Conservation (phyloP, 2,329 filamentous ascomycete species). For the Phoma sp. region DNA sequence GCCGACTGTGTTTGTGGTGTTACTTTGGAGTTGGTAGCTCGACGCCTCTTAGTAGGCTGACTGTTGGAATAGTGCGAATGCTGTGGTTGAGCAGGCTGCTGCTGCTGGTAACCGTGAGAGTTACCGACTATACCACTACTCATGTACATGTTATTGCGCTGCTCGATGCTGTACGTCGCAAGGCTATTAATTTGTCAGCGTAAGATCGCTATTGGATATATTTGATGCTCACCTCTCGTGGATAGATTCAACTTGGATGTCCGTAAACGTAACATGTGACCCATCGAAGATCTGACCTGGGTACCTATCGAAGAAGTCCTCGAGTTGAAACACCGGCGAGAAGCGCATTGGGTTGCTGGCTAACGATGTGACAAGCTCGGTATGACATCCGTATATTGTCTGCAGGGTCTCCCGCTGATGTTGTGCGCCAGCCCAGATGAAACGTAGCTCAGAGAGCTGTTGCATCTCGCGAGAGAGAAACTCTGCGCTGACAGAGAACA, state of each 20-base stretch:
- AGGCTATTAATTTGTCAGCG: conserved; percentile 33
- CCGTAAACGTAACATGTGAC: conserved; percentile 73
- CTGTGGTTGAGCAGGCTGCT: conserved; percentile 27
- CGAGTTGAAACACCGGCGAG: conserved; percentile 80
- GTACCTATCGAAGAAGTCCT: conserved; percentile 88
- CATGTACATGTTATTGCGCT: conserved; percentile 48
- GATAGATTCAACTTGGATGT: conserved; percentile 67
- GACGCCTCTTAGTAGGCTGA: conserved; percentile 44
- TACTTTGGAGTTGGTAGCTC: conserved; percentile 30
- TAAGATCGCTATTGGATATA: neutral
- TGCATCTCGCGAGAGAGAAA: conserved; percentile 81
- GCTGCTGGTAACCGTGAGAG: conserved; percentile 35
- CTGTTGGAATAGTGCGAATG: conserved; percentile 37
- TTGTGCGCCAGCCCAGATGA: conserved; percentile 77
- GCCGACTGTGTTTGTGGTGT: conserved; percentile 31
- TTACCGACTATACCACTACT: conserved; percentile 37
- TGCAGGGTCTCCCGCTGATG: conserved; percentile 82
- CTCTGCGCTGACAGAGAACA: conserved; percentile 70
- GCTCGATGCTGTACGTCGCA: conserved; percentile 45
- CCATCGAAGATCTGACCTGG: conserved; percentile 74
- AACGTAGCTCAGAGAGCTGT: conserved; percentile 75
- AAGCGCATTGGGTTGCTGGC: conserved; percentile 74
- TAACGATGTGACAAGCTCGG: conserved; percentile 77
- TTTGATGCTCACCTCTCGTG: conserved; percentile 58
- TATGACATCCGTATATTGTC: conserved; percentile 77